Evolutionary conservation across 2,329 filamentous ascomycete species (phyloP).

Genomic region (Knufia petricola): DNA sequence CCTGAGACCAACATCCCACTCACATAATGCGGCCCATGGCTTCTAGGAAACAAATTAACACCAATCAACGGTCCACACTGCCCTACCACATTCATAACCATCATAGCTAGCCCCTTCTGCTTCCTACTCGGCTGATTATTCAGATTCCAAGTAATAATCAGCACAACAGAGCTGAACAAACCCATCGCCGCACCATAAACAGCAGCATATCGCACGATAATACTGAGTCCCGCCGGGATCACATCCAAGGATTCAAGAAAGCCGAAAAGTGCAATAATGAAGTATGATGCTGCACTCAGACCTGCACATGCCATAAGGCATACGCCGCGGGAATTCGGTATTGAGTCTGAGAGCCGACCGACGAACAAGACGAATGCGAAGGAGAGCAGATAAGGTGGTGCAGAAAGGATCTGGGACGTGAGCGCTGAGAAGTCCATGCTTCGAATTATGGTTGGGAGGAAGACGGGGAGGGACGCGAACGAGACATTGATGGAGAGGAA

Average conservation of each 20-base stretch:
- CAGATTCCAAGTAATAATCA: conserved; percentile 79
- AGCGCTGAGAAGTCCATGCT: conserved; percentile 56
- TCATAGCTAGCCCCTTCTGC: conserved; percentile 65
- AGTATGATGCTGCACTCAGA: conserved; percentile 53
- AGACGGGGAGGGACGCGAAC: conserved; percentile 79
- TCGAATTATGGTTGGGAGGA: conserved; percentile 67
- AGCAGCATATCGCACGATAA: conserved; percentile 54
- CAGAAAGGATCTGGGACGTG: conserved; percentile 65
- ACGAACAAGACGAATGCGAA: conserved; percentile 64
- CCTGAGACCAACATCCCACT: conserved; percentile 55
- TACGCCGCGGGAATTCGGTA: conserved; percentile 47
- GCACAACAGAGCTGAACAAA: conserved; percentile 74
- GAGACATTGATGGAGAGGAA: conserved; percentile 83
- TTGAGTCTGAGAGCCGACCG: conserved; percentile 60
- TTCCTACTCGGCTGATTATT: conserved; percentile 69
- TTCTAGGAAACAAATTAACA: conserved; percentile 52
- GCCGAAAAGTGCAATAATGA: conserved; percentile 51
- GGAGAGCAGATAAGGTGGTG: conserved; percentile 69
- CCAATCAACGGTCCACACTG: conserved; percentile 69
- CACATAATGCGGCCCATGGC: conserved; percentile 53
- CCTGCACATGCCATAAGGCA: conserved; percentile 62
- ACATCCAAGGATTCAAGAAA: conserved; percentile 30
- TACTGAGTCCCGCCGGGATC: conserved; percentile 27
- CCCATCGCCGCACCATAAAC: conserved; percentile 70
- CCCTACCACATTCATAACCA: conserved; percentile 69